A percentile compares a stretch with the other conserved stretches of the same genome.
phyloP scores from a whole-genome alignment of 2,329 filamentous ascomycete genomes.

The Rutstroemia sp. region DNA sequence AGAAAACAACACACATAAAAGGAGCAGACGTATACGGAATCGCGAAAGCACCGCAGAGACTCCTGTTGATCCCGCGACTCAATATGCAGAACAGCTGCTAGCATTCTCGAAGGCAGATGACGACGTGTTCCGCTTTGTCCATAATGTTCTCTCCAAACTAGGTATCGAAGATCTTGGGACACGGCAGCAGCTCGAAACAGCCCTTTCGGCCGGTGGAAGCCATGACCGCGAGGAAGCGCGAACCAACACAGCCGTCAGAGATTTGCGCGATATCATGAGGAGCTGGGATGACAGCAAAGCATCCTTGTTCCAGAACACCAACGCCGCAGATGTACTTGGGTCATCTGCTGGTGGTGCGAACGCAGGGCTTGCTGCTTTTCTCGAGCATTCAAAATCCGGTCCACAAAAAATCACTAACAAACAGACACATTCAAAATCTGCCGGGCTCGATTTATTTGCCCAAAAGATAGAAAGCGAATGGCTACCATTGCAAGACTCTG shows the following conservation, averaged over 20 bases:
- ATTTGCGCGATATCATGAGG: slow-evolving; percentile 31
- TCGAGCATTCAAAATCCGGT: slow-evolving; percentile 54
- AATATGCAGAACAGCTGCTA: slow-evolving; percentile 48
- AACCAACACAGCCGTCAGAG: slow-evolving; percentile 27
- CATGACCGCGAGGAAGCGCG: slow-evolving; percentile 16
- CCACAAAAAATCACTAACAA: slow-evolving; percentile 43
- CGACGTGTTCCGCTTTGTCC: slow-evolving; percentile 26
- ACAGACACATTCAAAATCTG: slow-evolving; percentile 41
- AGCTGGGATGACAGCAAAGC: slow-evolving; percentile 35
- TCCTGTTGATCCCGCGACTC: slow-evolving; percentile 41
- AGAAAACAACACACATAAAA: slow-evolving; percentile 49
- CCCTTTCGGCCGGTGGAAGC: slow-evolving; percentile 14
- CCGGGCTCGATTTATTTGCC: slow-evolving; percentile 46
- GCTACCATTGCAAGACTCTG: slow-evolving; percentile 49
- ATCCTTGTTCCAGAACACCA: slow-evolving; percentile 25
- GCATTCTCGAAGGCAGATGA: slow-evolving; percentile 24
- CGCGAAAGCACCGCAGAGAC: slow-evolving; percentile 47
- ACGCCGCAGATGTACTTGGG: slow-evolving; percentile 28
- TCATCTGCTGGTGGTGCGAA: slow-evolving; percentile 26
- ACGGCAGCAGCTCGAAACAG: slow-evolving; percentile 22
- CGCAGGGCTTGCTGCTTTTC: slow-evolving; percentile 49
- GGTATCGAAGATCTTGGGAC: slow-evolving; percentile 27
- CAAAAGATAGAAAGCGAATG: slow-evolving; percentile 41
- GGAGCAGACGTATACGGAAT: slow-evolving; percentile 58
- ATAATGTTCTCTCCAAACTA: slow-evolving; percentile 22